Evolutionary conservation across 2,329 filamentous ascomycete species (phyloP), one percentile per base, ranked within the genome.

Genomic region (Penicillium fuscoglaucum): DNA sequence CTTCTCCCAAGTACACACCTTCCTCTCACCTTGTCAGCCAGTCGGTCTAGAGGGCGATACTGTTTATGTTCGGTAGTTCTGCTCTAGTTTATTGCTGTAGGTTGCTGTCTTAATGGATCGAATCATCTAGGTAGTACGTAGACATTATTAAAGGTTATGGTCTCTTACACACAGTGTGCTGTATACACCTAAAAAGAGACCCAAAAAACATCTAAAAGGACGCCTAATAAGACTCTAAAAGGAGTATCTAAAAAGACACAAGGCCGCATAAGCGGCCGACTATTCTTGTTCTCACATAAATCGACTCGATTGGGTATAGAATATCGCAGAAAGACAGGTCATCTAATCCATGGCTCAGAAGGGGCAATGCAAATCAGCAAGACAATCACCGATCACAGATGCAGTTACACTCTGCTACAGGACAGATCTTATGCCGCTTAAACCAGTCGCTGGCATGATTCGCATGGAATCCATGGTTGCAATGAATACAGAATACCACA

Each of bases 371-470:
- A 46, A 13, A 41, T 4, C 26, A 40, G 29, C 4, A 46, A 33
- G 15, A 21, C 12, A 3, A 41, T 71, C 52, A 75, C 44, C 74
- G 71, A 67, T 76, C 74, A 58, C 75, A 77, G 57, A 76, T 72
- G 63, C 75, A 77, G 48, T 64, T 74, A 58, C 75, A 77, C 47
- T 77, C 75, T 6, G 75, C 70, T 19, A 77, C 74, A 1, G 75
- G 74, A 61, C 75, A 77, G 10, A 76, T 69, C 49, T 69, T 72
- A 59, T 76, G 74, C 29, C 66, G 70, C 43, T 60, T 65, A 56
- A 88, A 88, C 86, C 86, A 88, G 60, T 82, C 79, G 63, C 79
- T 74, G 12, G 86, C 85, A 76, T 88, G 85, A 70, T 85, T 77
- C 4, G 83, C 84, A 74, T 88, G 86, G 64, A 83, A 86, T 0